Percentiles rank a stretch among this genome's conserved stretches.
Conservation (phyloP, 2,329 filamentous ascomycete species). For the Fusarium sp. region DNA sequence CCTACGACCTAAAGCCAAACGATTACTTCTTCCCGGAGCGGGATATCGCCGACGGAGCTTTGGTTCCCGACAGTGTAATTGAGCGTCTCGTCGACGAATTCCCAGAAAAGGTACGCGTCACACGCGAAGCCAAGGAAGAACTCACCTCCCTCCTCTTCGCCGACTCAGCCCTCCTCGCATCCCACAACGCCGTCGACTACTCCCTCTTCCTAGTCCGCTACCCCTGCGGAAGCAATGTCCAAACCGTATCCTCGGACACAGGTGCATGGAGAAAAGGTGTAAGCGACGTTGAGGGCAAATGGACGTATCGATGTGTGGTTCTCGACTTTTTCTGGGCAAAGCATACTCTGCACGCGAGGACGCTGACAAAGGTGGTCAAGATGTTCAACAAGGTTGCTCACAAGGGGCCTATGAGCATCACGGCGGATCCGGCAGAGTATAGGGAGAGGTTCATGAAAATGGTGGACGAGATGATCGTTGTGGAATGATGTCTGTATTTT, state of each 20-base stretch:
- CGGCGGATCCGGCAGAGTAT: slow-evolving; percentile 76
- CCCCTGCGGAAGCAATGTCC: slow-evolving; percentile 22
- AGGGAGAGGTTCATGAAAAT: slow-evolving; percentile 64
- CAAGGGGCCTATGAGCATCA: slow-evolving; percentile 80
- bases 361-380: slow-evolving; percentile 74
- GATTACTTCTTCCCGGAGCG: slow-evolving; percentile 82
- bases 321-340: slow-evolving; percentile 86
- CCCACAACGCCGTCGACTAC: slow-evolving; percentile 78
- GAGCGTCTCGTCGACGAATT: slow-evolving; percentile 76
- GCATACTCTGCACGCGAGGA: slow-evolving; percentile 73
- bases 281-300: slow-evolving; percentile 70
- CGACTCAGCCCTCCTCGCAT: slow-evolving; percentile 73
- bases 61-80: slow-evolving; percentile 74
- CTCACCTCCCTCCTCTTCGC: slow-evolving; percentile 66
- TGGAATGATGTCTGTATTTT: slow-evolving; percentile 36
- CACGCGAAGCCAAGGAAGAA: slow-evolving; percentile 63
- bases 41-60: slow-evolving; percentile 72
- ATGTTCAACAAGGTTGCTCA: slow-evolving; percentile 71
- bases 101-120: slow-evolving; percentile 72
- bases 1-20: slow-evolving; percentile 79
- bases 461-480: slow-evolving; percentile 57
- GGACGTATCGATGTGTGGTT: slow-evolving; percentile 74
- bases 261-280: slow-evolving; percentile 71
- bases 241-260: slow-evolving; percentile 28
- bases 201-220: slow-evolving; percentile 76